phyloP scores from a whole-genome alignment of 495 filamentous ascomycete species.

The Talaromyces proteolyticus region DNA sequence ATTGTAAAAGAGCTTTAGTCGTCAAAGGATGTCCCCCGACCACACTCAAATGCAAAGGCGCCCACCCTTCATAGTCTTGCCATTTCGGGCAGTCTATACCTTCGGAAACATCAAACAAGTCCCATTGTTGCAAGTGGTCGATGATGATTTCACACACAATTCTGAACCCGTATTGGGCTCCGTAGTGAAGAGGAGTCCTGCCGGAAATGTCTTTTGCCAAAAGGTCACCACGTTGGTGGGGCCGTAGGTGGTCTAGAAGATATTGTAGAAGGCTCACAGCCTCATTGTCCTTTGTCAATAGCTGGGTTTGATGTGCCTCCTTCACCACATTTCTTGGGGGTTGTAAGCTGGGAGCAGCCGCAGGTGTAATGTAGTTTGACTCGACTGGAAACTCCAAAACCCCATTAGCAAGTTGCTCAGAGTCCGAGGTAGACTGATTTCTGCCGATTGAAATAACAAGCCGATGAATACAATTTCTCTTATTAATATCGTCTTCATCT shows the following conservation, averaged over 20 bases:
- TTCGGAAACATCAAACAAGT: conserved; percentile 72
- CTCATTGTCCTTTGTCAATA: conserved; percentile 64
- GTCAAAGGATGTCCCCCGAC: conserved; percentile 86
- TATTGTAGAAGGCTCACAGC: conserved; percentile 68
- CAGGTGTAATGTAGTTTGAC: conserved; percentile 70
- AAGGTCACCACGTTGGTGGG: conserved; percentile 63
- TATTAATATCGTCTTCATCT: conserved; percentile 87
- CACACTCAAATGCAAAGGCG: conserved; percentile 86
- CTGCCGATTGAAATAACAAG: conserved; percentile 86
- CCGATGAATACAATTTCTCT: conserved; percentile 87
- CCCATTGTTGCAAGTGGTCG: conserved; percentile 82
- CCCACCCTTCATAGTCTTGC: conserved; percentile 90
- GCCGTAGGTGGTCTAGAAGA: conserved; percentile 64
- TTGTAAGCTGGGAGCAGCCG: conserved; percentile 56
- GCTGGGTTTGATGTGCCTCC: conserved; percentile 49
- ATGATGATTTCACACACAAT: conserved; percentile 84
- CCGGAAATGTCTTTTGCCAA: conserved; percentile 69
- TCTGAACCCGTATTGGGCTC: conserved; percentile 89
- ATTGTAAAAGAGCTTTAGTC: conserved; percentile 70
- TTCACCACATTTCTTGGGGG: conserved; percentile 51
- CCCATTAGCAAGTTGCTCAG: conserved; percentile 33
- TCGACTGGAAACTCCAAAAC: conserved; percentile 46
- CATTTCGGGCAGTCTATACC: conserved; percentile 81
- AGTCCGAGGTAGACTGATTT: conserved; percentile 56
- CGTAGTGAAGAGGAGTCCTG: conserved; percentile 88